These are phyloP conservation scores for Aristolochia fimbriata DNA, from an alignment of 164 flowering plant species.

Conservation along the genomic window DNA sequence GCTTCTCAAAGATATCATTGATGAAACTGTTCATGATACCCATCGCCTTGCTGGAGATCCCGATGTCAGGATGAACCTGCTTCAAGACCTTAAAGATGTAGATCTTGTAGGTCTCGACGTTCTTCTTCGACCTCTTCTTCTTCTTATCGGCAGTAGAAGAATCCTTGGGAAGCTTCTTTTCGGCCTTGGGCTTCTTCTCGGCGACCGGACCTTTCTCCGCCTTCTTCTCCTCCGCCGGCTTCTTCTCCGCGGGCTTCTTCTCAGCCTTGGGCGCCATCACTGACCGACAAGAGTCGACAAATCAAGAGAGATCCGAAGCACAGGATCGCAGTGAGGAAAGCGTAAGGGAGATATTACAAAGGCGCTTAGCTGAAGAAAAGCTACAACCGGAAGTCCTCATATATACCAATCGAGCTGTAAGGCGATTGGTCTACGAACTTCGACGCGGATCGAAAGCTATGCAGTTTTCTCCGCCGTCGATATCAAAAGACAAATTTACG, in stretches of 20 bases:
- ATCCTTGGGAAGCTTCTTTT: constrained; percentile 22
- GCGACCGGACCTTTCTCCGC: constrained; percentile 20
- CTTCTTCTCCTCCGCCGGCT: constrained; percentile 19
- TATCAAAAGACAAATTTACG: too few species aligned
- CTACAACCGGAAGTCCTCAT: too few species aligned
- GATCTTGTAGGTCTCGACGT: constrained; percentile 23
- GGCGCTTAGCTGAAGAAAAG: too few species aligned
- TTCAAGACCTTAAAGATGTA: constrained; percentile 26
- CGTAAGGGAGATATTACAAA: too few species aligned
- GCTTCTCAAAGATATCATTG: constrained; percentile 36
- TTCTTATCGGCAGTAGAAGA: constrained; percentile 21
- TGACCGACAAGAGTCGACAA: not conserved
- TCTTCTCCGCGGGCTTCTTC: constrained; percentile 26
- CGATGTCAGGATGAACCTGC: constrained; percentile 26
- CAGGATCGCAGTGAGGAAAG: too few species aligned
- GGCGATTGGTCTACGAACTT: too few species aligned
- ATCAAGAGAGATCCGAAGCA: too few species aligned
- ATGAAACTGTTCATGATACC: constrained; percentile 39
- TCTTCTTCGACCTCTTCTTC: constrained; percentile 27
- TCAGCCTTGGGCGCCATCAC: constrained; percentile 27
- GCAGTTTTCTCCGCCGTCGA: too few species aligned
- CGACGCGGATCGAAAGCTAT: too few species aligned
- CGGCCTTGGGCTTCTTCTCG: constrained; percentile 19
- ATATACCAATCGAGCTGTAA: too few species aligned
- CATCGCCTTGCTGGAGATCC: constrained; percentile 37